A percentile compares a stretch with the other conserved stretches of the same genome.
Conservation (phyloP, 2,329 filamentous ascomycete species). For the Colletotrichum sublineola region DNA sequence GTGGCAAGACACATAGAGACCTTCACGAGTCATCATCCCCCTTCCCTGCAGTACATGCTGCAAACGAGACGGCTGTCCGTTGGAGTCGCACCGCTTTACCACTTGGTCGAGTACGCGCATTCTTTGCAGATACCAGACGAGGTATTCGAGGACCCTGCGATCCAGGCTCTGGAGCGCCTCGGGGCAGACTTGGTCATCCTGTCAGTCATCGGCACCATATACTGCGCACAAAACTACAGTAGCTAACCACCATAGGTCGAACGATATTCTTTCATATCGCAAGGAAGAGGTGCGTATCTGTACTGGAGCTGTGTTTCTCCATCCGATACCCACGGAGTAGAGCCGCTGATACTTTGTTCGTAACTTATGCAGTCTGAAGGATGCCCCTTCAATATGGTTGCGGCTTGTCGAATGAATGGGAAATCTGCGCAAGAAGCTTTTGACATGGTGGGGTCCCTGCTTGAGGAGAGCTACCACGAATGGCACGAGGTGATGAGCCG, state of each 20-base stretch:
- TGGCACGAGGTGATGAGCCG: neutral
- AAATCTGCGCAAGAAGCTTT: neutral
- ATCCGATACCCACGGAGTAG: neutral
- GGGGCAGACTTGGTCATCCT: neutral
- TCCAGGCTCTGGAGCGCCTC: neutral
- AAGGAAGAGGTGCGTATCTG: neutral
- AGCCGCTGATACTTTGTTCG: neutral
- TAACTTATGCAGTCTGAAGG: neutral
- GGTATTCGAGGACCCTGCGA: neutral
- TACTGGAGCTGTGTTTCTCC: too few species aligned
- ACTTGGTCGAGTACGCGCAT: neutral
- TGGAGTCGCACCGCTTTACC: neutral
- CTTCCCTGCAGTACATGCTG: neutral
- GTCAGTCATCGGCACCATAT: neutral
- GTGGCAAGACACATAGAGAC: neutral
- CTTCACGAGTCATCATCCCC: neutral
- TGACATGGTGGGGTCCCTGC: neutral
- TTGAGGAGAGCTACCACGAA: neutral
- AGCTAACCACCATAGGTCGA: neutral
- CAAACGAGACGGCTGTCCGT: neutral
- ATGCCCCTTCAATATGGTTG: neutral
- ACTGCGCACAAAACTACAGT: neutral
- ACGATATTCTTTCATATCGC: neutral
- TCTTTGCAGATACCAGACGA: neutral
- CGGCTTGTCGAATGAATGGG: neutral